Evolutionary conservation across 805 yeast species (phyloP), one percentile per base, ranked within the genome.

Genomic region (Candida argentea): DNA sequence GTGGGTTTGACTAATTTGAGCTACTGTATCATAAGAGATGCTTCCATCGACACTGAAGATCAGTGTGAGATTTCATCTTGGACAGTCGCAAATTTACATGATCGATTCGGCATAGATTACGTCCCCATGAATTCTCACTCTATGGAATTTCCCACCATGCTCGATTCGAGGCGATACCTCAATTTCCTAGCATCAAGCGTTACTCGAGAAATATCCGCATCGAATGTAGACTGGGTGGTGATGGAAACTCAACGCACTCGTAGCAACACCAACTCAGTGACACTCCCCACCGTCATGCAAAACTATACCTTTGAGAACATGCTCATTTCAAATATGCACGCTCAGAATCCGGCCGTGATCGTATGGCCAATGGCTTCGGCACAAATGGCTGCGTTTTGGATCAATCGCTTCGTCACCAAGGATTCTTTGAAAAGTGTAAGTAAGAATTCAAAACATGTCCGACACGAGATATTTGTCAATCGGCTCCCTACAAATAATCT

Each of bases 1-100:
- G 49, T 61, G 8, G 68, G 68, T 5, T 35, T 61, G 31, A 59
- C 58, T 40, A 60, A 61, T 43, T 58, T 61, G 34, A 49, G 64
- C 6, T 58, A 50, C 32, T 59, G 66, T 38, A 42, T 28, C 11
- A n/a, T n/a, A n/a, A n/a, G n/a, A n/a, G n/a, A n/a, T n/a, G 22
- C 25, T n/a, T 26, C 30, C 12, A 18, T 15, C 15, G 20, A 19
- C 23, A 5, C 26, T 16, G n/a, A n/a, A n/a, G n/a, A n/a, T n/a
- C n/a, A n/a, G n/a, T n/a, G n/a, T n/a, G n/a, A n/a, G n/a, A 10
- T 22, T 11, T 14, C 11, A 7, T 6, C 29, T 3, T 55, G 61
- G 61, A 34, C 36, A 17, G 52, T 48, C 23, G n/a, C 40, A 10
- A 41, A 55, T 30, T 43, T 55, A 14, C 45, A 49, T 25, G 35